Evolutionary conservation across 2,329 filamentous ascomycete species (phyloP), one percentile per base, ranked within the genome.

Genomic region (Pestalotiopsis sp.): DNA sequence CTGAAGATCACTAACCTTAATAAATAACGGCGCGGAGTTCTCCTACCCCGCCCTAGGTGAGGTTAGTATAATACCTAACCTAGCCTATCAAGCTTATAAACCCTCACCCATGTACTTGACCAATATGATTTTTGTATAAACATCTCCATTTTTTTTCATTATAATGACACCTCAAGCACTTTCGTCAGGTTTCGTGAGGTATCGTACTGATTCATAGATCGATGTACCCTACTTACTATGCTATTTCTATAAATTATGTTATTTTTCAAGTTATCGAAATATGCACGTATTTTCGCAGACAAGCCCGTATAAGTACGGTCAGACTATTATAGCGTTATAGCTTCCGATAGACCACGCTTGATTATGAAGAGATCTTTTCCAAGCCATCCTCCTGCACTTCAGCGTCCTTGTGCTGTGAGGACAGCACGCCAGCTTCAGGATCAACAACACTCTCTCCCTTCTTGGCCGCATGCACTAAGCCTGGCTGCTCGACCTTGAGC

Each of bases 401-500:
- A 39, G 9, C 64, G 20, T 59, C 14, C 35, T 26, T 38, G 20
- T 58, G 64, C 14, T 58, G 39, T 30, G 55, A 35, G 30, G 30
- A 30, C 48, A 58, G n/a, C 5, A 72, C 17, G 9, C 72, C 72
- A 7, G 66, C 58, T 69, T 78, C 76, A 6, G 75, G 72, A 64
- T 79, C 76, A 13, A 75, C 70, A 10, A 75, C 72, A 20, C 69
- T 72, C 7, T 71, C 69, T 35, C 72, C 73, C 13, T 71, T 71
- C 30, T 74, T 70, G 7, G 79, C 76, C 26, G 79, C 76, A 56
- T 81, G 79, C 10, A 83, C 77, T 73, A 78, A 75, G 2, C 84
- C 84, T 0, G 88, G 87, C 67, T 87, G 87, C 75, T 90, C 86
- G 4, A 81, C 86, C 76, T 89, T 90, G 63, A 91, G 80, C n/a